Evolutionary conservation across 371 early-diverging fungal species (phyloP), one percentile per base, ranked within the genome.

Genomic region (Syncephalastrum racemosum): DNA sequence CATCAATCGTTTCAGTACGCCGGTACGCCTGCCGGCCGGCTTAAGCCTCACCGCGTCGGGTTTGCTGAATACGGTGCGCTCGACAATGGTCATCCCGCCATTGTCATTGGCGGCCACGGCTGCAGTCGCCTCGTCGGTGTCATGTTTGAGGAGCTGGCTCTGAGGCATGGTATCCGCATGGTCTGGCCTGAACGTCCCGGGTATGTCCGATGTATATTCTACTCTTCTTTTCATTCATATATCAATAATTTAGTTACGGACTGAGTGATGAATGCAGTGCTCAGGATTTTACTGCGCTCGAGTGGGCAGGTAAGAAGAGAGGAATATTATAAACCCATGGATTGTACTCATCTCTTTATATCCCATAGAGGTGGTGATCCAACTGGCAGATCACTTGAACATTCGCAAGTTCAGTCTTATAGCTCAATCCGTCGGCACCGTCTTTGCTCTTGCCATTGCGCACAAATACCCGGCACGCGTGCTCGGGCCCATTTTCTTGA

Each of bases 121-220:
- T 79, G 80, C 49, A 71, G 69, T 36, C 58, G 80, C 44, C 54
- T 79, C 13, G 80, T 79, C 3, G 77, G 80, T 19, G 71, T 76
- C 41, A 74, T 79, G 77, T 79, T 79, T 69, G 77, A 74, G 60
- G 80, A 74, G 16, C 16, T 76, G 4, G 72, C 75, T 13, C 58
- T 51, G 53, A 45, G 71, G 25, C 63, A 76, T 50, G 50, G 57
- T 10, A 46, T 76, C 14, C 58, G 68, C 2, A 68, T 71, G 68
- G 72, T 79, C 27, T 76, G 77, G 77, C 80, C 80, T 19, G 80
- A 79, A 59, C 72, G 80, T 45, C 75, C 77, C 40, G 80, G 80
- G 75, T 76, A 71, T 48, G 12, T 18, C 14, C 43, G 8, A 52
- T 22, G n/a, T 10, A 19, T 42, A 43, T 36, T 7, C 50, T 50